phyloP scores from a whole-genome alignment of 805 yeast genomes.

The Starmera pachycereana region DNA sequence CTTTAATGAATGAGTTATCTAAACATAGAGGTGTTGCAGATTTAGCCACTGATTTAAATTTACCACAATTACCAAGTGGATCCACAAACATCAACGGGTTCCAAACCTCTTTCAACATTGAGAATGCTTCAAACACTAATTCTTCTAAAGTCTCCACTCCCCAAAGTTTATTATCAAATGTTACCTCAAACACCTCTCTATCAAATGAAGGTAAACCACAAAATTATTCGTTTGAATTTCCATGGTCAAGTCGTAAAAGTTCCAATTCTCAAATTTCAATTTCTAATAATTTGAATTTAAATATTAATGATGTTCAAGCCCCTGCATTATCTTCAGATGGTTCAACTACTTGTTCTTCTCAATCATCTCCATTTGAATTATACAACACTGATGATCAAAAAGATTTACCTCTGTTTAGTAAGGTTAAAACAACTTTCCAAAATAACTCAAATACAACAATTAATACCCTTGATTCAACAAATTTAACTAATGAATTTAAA shows the following conservation, averaged over 20 bases:
- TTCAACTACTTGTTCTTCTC: constrained; percentile 17
- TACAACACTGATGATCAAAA: constrained; percentile 14
- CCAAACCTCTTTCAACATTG: neutral
- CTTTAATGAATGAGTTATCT: constrained; percentile 60
- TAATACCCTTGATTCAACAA: too few species aligned
- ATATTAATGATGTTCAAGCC: constrained; percentile 8
- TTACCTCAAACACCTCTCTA: neutral
- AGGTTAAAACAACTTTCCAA: constrained; percentile 1
- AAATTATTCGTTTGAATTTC: constrained; percentile 43
- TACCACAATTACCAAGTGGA: constrained; percentile 15
- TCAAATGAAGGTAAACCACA: neutral
- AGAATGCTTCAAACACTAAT: constrained; percentile 5
- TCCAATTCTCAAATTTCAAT: constrained; percentile 6
- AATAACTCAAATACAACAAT: too few species aligned
- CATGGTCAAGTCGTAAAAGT: constrained; percentile 29
- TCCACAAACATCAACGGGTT: neutral
- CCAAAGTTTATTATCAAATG: neutral
- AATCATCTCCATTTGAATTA: constrained; percentile 20
- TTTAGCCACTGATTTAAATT: constrained; percentile 15
- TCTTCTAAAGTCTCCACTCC: constrained; percentile 2
- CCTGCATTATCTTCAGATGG: constrained; percentile 14
- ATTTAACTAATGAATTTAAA: constrained; percentile 18
- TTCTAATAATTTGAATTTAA: neutral
- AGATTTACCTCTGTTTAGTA: constrained; percentile 14
- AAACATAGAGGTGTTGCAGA: constrained; percentile 37